A percentile compares a stretch with the other conserved stretches of the same genome.
phyloP scores from a whole-genome alignment of 768 basidiomycete species.

The Naganishia randhawae region DNA sequence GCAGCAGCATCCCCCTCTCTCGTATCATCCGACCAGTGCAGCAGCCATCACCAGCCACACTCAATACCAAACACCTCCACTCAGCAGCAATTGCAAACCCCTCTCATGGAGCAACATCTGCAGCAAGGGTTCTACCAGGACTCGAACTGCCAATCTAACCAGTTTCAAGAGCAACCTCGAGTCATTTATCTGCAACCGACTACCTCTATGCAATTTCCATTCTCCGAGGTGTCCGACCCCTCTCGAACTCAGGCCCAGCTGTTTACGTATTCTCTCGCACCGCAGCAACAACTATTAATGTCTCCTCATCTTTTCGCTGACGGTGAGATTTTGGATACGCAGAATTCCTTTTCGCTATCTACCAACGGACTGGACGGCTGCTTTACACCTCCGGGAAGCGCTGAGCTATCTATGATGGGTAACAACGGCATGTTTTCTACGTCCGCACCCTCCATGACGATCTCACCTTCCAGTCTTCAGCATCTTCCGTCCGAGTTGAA shows the following conservation, averaged over 20 bases:
- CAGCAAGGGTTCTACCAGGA: constrained; percentile 11
- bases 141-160: background rate
- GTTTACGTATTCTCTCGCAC: background rate
- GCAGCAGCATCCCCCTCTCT: background rate
- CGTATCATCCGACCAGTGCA: background rate
- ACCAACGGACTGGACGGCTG: background rate
- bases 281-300: background rate
- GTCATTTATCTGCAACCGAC: constrained; percentile 3
- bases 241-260: background rate
- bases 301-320: background rate
- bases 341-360: too few species aligned
- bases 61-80: background rate
- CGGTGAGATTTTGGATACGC: background rate
- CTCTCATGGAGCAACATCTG: background rate
- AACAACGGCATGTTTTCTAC: background rate
- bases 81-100: background rate
- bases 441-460: background rate
- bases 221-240: background rate
- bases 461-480: constrained; percentile 21
- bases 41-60: background rate
- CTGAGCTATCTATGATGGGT: constrained; percentile 10
- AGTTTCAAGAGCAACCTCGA: constrained; percentile 13
- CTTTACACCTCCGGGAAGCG: background rate
- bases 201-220: background rate
- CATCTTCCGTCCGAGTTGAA: background rate